Base-by-base conservation (phyloP, 2,329 filamentous ascomycete genomes). In the Ophiostoma tasmaniense region DNA sequence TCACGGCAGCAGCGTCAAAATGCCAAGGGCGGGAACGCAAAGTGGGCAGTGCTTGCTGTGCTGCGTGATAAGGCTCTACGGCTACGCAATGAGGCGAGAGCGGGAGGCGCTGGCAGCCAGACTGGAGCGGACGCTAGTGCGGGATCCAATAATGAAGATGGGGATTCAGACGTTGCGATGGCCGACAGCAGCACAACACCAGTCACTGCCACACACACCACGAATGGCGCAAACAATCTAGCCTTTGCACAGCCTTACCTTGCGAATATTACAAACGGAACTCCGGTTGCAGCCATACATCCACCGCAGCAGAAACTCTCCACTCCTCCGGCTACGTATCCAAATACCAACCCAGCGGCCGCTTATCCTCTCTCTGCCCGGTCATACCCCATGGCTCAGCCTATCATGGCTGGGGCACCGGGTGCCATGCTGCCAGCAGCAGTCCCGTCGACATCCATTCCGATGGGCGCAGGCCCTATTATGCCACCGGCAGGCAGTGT, bases 11-110 rank as follows among this genome's bases (percentile, higher is more conserved):
- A 64, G 4, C 70, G 73, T 1, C 70, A 72, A n/a, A 70, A 52
- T 10, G 62, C 64, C 0, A 68, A 68, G 28, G 37, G 39, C 3
- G 28, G 52, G 1, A 72, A 72, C 0, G 73, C 76, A 7, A 79
- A 78, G 69, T 77, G 76, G 75, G 72, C 73, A 14, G 73, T 78
- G 0, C 72, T 79, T 2, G 73, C 71, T 13, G 75, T 75, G 2
- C 67, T 79, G 50, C 73, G 75, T n/a, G 73, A 74, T 2, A 77
- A 77, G 67, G 78, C 77, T 0, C 22, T 68, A 5, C 45, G 73
- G 2, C 70, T 76, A 3, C 72, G 75, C 7, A 65, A 37, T 7
- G 61, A 50, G 35, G 55, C 20, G 7, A 37, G 7, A 17, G n/a
- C 11, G 30, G 52, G 25, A 17, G 52, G 22, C 4, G 3, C 50